Conservation (phyloP, 1,284 basidiomycete species). For the Sparassis latifolia region DNA sequence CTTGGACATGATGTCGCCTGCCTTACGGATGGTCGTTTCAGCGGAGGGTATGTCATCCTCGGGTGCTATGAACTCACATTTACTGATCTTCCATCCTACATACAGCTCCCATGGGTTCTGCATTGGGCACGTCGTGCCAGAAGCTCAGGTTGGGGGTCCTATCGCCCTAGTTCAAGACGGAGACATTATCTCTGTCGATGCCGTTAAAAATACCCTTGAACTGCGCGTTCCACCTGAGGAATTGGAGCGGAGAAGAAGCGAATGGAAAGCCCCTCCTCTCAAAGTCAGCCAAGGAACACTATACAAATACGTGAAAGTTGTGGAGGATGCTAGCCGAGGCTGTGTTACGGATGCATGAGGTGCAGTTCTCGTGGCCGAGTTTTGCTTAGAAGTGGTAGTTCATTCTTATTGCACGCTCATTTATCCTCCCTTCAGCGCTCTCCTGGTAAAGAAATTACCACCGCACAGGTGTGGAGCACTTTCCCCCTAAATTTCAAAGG, state of each 20-base stretch:
- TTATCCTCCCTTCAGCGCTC: too few relatives aligned
- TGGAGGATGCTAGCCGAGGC: constrained; percentile 83
- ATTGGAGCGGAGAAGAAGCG: constrained; percentile 56
- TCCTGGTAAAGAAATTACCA: too few relatives aligned
- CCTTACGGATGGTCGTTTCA: constrained; percentile 91
- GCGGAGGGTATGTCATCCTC: constrained; percentile 65
- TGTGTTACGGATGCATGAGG: constrained; percentile 78
- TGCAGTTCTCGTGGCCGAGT: too few relatives aligned
- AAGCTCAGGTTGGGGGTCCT: constrained; percentile 86
- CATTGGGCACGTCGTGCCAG: constrained; percentile 88
- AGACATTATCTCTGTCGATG: constrained; percentile 81
- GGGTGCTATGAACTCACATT: background rate
- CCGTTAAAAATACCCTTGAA: constrained; percentile 78
- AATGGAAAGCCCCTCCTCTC: constrained; percentile 79
- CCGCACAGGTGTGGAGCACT: too few relatives aligned
- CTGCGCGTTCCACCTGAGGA: constrained; percentile 67
- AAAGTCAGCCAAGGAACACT: constrained; percentile 83
- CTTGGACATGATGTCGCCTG: constrained; percentile 86
- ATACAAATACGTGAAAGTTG: constrained; percentile 82
- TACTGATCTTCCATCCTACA: background rate
- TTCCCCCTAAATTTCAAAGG: too few relatives aligned
- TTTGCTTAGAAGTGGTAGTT: background rate
- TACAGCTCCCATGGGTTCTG: constrained; percentile 82
- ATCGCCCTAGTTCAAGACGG: constrained; percentile 88
- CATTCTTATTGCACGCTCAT: background rate